These are phyloP conservation scores for Coelastrella sp. DNA, from an alignment of 139 green algal species.

Conservation along the genomic window DNA sequence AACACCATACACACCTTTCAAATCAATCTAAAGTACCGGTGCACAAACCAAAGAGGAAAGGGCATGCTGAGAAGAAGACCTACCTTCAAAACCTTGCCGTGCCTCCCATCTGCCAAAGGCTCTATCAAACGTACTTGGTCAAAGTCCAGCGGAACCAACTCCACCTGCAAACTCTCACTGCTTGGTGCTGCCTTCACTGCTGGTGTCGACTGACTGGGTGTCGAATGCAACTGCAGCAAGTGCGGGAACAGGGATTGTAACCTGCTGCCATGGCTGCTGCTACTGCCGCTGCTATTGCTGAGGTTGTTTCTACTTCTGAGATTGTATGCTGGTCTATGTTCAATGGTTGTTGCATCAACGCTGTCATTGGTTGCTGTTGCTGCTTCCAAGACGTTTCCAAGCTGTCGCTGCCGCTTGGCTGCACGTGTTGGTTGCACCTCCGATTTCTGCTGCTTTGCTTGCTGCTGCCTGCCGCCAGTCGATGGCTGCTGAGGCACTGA, in stretches of 20 bases:
- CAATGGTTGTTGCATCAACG: not conserved
- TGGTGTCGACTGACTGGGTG: not conserved
- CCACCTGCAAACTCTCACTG: not conserved
- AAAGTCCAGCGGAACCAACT: not conserved
- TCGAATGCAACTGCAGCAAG: not conserved
- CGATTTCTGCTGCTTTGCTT: not conserved
- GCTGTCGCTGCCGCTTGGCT: not conserved
- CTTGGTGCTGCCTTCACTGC: conserved; percentile 1
- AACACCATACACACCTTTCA: too few species aligned
- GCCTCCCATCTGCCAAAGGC: not conserved
- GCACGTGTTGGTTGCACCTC: too few species aligned
- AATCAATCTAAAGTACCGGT: too few species aligned
- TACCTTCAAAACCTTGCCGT: not conserved
- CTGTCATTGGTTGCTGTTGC: not conserved
- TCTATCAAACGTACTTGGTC: not conserved
- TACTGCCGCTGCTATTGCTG: not conserved
- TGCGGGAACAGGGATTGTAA: not conserved
- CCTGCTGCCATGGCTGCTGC: not conserved
- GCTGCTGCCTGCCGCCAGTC: not conserved
- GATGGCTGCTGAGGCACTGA: not conserved
- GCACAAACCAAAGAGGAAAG: too few species aligned
- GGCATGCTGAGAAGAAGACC: too few species aligned
- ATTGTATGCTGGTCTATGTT: not conserved
- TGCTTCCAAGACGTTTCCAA: not conserved
- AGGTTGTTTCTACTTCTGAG: not conserved